Evolutionary conservation across 2,329 filamentous ascomycete species (phyloP).

Genomic region (Fusarium robinianum): DNA sequence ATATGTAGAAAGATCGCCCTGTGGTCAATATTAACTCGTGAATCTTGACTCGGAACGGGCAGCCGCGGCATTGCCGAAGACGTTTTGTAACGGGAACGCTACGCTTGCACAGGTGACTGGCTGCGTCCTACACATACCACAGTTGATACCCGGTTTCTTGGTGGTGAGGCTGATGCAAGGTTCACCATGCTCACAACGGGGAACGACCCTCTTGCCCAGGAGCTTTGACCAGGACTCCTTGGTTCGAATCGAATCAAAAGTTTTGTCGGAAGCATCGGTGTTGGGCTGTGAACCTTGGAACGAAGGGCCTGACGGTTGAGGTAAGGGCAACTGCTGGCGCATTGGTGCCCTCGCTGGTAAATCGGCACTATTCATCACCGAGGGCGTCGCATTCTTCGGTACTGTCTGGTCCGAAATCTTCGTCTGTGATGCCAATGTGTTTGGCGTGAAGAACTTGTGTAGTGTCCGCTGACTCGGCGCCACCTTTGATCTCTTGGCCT

Average conservation of each 20-base stretch:
- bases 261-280: slow-evolving; percentile 41
- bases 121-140: slow-evolving; percentile 52
- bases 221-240: slow-evolving; percentile 88
- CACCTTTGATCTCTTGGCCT: slow-evolving; percentile 41
- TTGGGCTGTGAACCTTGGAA: slow-evolving; percentile 5
- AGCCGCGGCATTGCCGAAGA: slow-evolving; percentile 1
- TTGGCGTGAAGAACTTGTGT: slow-evolving; percentile 77
- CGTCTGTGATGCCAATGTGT: slow-evolving; percentile 18
- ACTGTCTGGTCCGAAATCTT: slow-evolving; percentile 7
- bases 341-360: not conserved
- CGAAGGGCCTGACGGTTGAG: not conserved
- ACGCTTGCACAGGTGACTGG: slow-evolving; percentile 9
- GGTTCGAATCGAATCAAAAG: slow-evolving; percentile 70
- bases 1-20: slow-evolving; percentile 68
- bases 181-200: slow-evolving; percentile 86
- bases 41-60: slow-evolving; percentile 2
- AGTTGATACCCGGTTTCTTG: slow-evolving; percentile 88
- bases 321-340: slow-evolving; percentile 1
- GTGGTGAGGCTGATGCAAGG: slow-evolving; percentile 82
- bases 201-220: slow-evolving; percentile 73
- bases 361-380: slow-evolving; percentile 21
- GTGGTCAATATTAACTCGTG: slow-evolving; percentile 24
- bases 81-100: slow-evolving; percentile 16
- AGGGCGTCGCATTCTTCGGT: slow-evolving; percentile 13
- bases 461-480: slow-evolving; percentile 59